phyloP scores from a whole-genome alignment of 164 flowering plant genomes.

The Cinnamomum chago region DNA sequence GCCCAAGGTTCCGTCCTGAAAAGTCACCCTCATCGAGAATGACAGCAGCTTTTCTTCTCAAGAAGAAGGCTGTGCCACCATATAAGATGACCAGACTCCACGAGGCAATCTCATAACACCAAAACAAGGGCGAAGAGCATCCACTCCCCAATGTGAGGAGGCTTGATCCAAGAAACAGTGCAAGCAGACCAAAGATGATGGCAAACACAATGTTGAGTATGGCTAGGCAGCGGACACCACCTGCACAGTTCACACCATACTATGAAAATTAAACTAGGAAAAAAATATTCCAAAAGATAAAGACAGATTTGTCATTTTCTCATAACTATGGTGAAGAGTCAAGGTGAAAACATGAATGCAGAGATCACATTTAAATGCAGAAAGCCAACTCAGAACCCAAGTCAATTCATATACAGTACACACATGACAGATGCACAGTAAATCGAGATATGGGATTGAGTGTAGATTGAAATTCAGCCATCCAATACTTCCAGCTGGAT shows the following conservation, averaged over 20 bases:
- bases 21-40: slow-evolving; percentile 67
- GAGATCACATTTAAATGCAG: neutral
- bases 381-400: neutral
- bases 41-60: slow-evolving; percentile 73
- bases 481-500: too few species aligned
- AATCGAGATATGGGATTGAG: too few species aligned
- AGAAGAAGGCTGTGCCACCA: slow-evolving; percentile 68
- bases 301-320: neutral
- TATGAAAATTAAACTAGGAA: neutral
- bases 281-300: neutral
- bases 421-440: too few species aligned
- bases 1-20: slow-evolving; percentile 53
- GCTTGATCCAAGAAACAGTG: slow-evolving; percentile 79
- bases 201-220: slow-evolving; percentile 71
- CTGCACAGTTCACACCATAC: slow-evolving; percentile 39
- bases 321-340: neutral
- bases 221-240: slow-evolving; percentile 90
- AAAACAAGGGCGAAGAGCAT: slow-evolving; percentile 78
- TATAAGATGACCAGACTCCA: slow-evolving; percentile 81
- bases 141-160: slow-evolving; percentile 81
- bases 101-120: slow-evolving; percentile 84
- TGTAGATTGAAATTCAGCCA: too few species aligned
- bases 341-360: neutral
- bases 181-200: slow-evolving; percentile 68
- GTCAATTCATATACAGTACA: neutral